Conservation (phyloP, 768 basidiomycete species). For the Butyriboletus loyo region DNA sequence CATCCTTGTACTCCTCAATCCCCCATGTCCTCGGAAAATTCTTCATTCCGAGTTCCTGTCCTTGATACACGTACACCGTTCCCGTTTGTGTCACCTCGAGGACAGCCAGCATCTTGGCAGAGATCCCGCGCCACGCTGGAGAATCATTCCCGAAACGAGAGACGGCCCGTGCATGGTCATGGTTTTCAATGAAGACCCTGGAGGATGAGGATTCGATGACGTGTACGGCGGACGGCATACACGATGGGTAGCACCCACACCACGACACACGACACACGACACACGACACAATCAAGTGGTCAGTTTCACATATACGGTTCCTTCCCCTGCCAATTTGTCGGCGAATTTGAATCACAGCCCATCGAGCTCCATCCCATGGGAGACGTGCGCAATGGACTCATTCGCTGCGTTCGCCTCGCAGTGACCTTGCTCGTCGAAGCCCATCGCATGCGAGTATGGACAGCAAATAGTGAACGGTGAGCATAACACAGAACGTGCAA, state of each 20-base stretch:
- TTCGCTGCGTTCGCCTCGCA: conserved; percentile 20
- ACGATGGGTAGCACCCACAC: conserved; percentile 15
- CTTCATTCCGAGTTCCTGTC: conserved; percentile 67
- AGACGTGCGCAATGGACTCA: conserved; percentile 4
- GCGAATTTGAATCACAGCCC: conserved; percentile 6
- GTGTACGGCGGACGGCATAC: conserved; percentile 9
- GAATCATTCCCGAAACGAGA: conserved; percentile 65
- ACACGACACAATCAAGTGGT: conserved; percentile 7
- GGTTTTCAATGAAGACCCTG: conserved; percentile 68
- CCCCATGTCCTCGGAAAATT: conserved; percentile 64
- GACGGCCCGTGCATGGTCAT: conserved; percentile 62
- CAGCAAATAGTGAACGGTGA: conserved; percentile 2
- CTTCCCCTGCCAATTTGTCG: background rate
- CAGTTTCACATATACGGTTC: conserved; percentile 4
- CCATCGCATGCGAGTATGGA: background rate
- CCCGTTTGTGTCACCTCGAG: conserved; percentile 61
- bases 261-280: conserved; percentile 1
- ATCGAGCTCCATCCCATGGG: background rate
- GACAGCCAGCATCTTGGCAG: conserved; percentile 63
- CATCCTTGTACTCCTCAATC: conserved; percentile 71
- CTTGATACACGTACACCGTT: conserved; percentile 73
- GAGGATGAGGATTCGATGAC: background rate
- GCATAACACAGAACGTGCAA: conserved; percentile 13
- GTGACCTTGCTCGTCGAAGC: conserved; percentile 8
- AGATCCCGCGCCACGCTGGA: conserved; percentile 51